Conservation (phyloP, 805 yeast genomes). For the Metschnikowia rubicola region DNA sequence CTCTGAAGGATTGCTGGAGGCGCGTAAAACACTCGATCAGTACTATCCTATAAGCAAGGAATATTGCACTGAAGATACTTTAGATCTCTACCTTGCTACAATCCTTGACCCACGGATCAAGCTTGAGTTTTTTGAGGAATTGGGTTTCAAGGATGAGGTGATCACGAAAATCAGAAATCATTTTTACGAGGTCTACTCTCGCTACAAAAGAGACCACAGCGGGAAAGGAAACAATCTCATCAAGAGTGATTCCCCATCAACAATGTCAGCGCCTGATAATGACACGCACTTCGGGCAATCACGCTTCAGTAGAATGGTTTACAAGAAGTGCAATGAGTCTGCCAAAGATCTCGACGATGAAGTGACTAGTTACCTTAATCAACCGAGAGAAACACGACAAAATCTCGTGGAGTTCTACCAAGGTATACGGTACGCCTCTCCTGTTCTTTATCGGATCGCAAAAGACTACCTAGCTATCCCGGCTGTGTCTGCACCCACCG, state of each 20-base stretch:
- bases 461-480: not conserved
- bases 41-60: not conserved
- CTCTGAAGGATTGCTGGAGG: not conserved
- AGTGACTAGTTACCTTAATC: not conserved
- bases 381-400: not conserved
- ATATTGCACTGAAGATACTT: not conserved
- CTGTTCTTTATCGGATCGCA: conserved; percentile 1
- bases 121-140: not conserved
- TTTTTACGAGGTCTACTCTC: not conserved
- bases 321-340: not conserved
- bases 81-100: not conserved
- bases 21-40: not conserved
- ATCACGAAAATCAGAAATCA: not conserved
- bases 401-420: not conserved
- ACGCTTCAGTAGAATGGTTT: not conserved
- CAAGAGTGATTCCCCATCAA: not conserved
- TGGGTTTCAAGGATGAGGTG: not conserved
- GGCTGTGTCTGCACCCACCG: not conserved
- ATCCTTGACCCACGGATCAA: conserved; percentile 1
- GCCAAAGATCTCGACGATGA: not conserved
- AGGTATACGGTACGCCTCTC: not conserved
- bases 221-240: no score
- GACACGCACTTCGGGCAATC: not conserved
- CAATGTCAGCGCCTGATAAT: not conserved
- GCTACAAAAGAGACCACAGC: not conserved